Percentiles rank a stretch among this genome's conserved stretches.
Evolutionary conservation across 2,329 filamentous ascomycete species (phyloP).

Genomic region (Chrysoporthe austroafricana): DNA sequence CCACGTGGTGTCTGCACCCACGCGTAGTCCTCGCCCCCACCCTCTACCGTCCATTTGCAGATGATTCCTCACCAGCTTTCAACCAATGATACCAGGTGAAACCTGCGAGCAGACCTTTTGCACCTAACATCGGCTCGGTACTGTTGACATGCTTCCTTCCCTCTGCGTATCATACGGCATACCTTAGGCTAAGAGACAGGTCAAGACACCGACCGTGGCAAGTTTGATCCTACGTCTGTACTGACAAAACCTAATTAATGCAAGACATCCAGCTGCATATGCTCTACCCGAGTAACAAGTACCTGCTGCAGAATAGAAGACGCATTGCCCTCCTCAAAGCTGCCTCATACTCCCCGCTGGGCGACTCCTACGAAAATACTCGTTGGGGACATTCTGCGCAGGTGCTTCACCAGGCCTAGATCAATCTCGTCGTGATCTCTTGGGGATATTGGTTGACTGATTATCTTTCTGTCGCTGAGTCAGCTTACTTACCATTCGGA

Average conservation of each 20-base stretch:
- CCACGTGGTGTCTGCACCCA: not conserved
- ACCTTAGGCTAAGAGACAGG: not conserved
- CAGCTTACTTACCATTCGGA: not conserved
- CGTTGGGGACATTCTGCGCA: not conserved
- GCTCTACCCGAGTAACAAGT: not conserved
- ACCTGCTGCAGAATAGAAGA: not conserved
- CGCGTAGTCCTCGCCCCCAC: not conserved
- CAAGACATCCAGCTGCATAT: not conserved
- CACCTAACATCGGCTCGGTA: not conserved
- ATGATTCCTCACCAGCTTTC: not conserved
- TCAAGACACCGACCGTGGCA: too few relatives aligned
- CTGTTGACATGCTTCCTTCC: not conserved
- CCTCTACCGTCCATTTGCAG: not conserved
- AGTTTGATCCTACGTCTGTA: too few relatives aligned
- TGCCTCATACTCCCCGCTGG: not conserved
- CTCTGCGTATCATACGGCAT: not conserved
- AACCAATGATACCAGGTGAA: not conserved
- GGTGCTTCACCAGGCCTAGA: not conserved
- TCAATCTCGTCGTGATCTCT: not conserved
- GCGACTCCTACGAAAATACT: not conserved
- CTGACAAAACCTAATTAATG: not conserved
- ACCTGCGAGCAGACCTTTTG: not conserved
- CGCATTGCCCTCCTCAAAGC: not conserved
- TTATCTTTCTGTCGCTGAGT: not conserved
- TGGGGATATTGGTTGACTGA: not conserved